These are phyloP conservation scores for Lupinus albus DNA, from an alignment of 306 rosid species.

Conservation along the genomic window DNA sequence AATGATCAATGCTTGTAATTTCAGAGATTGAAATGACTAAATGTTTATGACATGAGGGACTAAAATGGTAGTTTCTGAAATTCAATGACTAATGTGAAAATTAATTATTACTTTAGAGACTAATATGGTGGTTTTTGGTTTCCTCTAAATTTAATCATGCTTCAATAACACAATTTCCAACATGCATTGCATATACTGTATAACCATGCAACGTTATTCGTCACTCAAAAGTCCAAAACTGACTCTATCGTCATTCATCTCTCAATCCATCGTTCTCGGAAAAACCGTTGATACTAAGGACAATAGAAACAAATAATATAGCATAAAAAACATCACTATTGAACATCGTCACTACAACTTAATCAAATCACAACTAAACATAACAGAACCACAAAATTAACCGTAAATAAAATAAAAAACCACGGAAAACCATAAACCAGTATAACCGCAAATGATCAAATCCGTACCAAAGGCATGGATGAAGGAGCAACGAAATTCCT, in stretches of 20 bases:
- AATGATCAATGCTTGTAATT: too few species aligned
- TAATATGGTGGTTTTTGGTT: too few species aligned
- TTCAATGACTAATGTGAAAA: too few species aligned
- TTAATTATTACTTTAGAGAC: too few species aligned
- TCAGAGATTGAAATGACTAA: too few species aligned
- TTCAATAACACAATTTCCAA: constrained; percentile 8
- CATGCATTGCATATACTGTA: neutral
- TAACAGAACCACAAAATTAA: constrained; percentile 15
- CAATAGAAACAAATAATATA: neutral
- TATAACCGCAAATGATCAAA: neutral
- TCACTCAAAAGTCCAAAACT: constrained; percentile 7
- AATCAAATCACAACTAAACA: neutral
- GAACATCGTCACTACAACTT: too few species aligned
- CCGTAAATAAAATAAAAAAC: constrained; percentile 5
- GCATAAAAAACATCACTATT: neutral
- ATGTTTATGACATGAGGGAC: too few species aligned
- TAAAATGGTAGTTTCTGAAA: too few species aligned
- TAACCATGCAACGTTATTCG: neutral
- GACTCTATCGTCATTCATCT: neutral
- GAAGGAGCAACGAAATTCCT: constrained; percentile 21
- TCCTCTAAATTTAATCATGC: too few species aligned
- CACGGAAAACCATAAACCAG: neutral
- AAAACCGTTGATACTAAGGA: neutral
- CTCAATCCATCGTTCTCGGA: neutral
- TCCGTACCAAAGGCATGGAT: constrained; percentile 53